Evolutionary conservation across 2,329 filamentous ascomycete genomes (phyloP), one percentile per base, ranked within the genome.

Genomic region (Epichloe hybrida): DNA sequence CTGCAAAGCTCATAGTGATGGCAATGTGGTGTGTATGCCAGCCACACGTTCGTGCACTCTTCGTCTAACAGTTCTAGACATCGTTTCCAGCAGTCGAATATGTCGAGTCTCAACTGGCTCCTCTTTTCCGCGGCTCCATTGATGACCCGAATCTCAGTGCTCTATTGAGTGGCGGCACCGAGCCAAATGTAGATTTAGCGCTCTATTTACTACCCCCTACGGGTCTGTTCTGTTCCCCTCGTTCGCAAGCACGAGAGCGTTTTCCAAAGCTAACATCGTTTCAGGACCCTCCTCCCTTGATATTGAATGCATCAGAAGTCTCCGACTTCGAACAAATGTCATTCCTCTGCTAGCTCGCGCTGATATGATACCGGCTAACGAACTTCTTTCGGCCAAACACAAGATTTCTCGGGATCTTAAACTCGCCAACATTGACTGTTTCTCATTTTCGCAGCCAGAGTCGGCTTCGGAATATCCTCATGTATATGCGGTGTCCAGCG

Each of bases 171-270:
- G 88, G 88, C 9, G 84, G 84, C 52, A 89, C 89, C 38, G 89
- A 88, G 17, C 78, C 84, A 15, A 83, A 91, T 57, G 84, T 97
- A 31, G 91, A 97, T 68, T 81, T 81, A 4, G 80, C 95, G 2
- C 72, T 98, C 38, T 97, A 95, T 64, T 69, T 97, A 50, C 76
- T 96, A 31, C 75, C 81, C 31, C 76, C 83, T 56, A 77, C 61
- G 46, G 70, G 87, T 89, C 74, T 61, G 78, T 53, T 45, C 5
- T 9, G 7, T 21, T 6, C 21, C 4, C 20, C 34, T 36, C 15
- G 2, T 43, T 11, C 5, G 13, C 42, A 43, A 20, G 20, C 5
- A 31, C 23, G 5, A 11, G 23, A n/a, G 9, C 9, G 13, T 21
- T 2, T 7, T 41, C 49, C 1, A 21, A 41, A 38, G 21, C 23